These are phyloP conservation scores for Aspergillus mulundensis DNA, from an alignment of 495 filamentous ascomycete species.

Conservation along the genomic window DNA sequence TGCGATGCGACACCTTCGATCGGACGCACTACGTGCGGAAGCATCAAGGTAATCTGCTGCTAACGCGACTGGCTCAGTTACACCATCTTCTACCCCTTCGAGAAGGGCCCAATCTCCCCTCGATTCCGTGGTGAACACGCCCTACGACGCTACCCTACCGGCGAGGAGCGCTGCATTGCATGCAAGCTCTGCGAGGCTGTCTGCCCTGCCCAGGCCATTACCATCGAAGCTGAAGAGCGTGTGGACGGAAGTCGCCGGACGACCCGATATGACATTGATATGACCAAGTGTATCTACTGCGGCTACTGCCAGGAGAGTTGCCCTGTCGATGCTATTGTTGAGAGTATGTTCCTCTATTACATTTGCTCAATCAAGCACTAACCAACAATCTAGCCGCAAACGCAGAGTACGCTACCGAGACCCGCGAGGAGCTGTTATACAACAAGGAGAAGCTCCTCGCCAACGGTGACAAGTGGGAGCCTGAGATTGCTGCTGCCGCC, in stretches of 20 bases:
- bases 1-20: not conserved
- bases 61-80: slow-evolving; percentile 53
- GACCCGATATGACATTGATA: slow-evolving; percentile 98
- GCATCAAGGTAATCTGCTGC: not conserved
- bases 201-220: slow-evolving; percentile 95
- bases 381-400: slow-evolving; percentile 61
- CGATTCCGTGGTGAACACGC: slow-evolving; percentile 98
- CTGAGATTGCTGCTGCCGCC: slow-evolving; percentile 86
- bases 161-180: slow-evolving; percentile 97
- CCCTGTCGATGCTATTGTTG: slow-evolving; percentile 96
- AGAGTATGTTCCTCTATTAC: slow-evolving; percentile 49
- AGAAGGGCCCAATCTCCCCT: slow-evolving; percentile 97
- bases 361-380: slow-evolving; percentile 14
- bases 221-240: slow-evolving; percentile 97
- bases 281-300: slow-evolving; percentile 99
- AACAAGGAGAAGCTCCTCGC: slow-evolving; percentile 94
- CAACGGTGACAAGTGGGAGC: slow-evolving; percentile 98
- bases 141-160: slow-evolving; percentile 88
- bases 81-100: slow-evolving; percentile 98
- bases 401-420: slow-evolving; percentile 97
- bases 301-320: slow-evolving; percentile 99
- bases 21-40: not conserved
- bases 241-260: slow-evolving; percentile 91
- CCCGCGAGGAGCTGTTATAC: slow-evolving; percentile 92
- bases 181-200: slow-evolving; percentile 99